Evolutionary conservation across 495 filamentous ascomycete species (phyloP).

Genomic region (Schizothecium vesticola): DNA sequence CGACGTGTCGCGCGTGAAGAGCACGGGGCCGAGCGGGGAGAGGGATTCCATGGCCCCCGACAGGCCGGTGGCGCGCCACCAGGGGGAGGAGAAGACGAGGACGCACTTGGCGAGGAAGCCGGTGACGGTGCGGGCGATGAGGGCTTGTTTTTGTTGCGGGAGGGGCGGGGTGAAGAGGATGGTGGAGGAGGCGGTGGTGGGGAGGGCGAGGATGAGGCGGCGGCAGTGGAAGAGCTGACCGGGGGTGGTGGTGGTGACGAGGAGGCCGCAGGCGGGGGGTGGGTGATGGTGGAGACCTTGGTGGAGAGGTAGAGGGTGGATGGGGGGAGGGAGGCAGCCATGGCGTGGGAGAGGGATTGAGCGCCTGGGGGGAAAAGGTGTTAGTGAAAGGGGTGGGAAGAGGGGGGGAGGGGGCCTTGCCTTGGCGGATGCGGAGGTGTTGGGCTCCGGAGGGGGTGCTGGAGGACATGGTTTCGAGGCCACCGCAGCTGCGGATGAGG

Average conservation of each 20-base stretch:
- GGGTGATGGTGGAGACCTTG: slow-evolving; percentile 4
- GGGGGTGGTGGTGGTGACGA: background rate
- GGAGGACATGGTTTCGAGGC: slow-evolving; percentile 38
- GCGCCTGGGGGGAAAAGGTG: background rate
- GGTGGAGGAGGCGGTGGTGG: slow-evolving; percentile 27
- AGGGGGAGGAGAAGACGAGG: slow-evolving; percentile 33
- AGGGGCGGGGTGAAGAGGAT: slow-evolving; percentile 30
- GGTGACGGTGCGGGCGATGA: slow-evolving; percentile 20
- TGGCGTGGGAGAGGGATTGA: background rate
- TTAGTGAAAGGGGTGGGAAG: background rate
- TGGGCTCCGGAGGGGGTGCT: slow-evolving; percentile 41
- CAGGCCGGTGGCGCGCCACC: slow-evolving; percentile 31
- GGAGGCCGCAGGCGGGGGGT: background rate
- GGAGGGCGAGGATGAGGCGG: slow-evolving; percentile 35
- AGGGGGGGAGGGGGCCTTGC: slow-evolving; percentile 12
- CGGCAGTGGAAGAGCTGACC: slow-evolving; percentile 23
- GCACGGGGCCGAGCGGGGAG: slow-evolving; percentile 28
- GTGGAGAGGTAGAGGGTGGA: slow-evolving; percentile 2
- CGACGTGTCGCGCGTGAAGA: slow-evolving; percentile 39
- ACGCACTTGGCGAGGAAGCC: slow-evolving; percentile 40
- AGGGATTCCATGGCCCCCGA: slow-evolving; percentile 33
- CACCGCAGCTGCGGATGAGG: slow-evolving; percentile 42
- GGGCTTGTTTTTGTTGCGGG: background rate
- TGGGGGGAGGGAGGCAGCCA: background rate
- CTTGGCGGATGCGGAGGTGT: slow-evolving; percentile 39